Evolutionary conservation across 495 filamentous ascomycete genomes (phyloP), one percentile per base, ranked within the genome.

Genomic region (Trichoderma virens): DNA sequence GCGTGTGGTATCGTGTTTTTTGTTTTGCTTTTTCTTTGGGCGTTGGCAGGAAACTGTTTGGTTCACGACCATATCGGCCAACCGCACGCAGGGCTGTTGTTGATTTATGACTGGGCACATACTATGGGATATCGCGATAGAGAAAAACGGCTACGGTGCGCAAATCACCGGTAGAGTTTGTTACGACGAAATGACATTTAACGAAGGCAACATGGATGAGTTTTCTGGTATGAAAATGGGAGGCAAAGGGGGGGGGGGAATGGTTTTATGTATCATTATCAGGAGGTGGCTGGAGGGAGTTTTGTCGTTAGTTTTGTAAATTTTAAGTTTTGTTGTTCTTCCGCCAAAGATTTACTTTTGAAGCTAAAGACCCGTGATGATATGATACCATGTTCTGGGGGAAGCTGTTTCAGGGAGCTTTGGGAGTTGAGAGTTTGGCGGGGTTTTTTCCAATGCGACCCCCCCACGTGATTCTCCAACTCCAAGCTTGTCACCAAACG

Each of bases 111-210:
- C 39, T 32, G 18, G 39, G 38, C 18, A 18, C 23, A 23, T 23
- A 56, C 41, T 41, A 18, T 7, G 54, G 28, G 11, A 54, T 32
- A 51, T 35, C 60, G 60, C 31, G 31, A 61, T 35, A 54, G 28
- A 64, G 43, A 64, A 64, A 64, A 64, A 54, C 62, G 54, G 62
- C 20, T 34, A 32, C 54, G 45, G 45, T n/a, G 41, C 20, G 39
- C 62, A 54, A 34, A 54, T n/a, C 34, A 27, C 31, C 62, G 34
- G 23, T 64, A 54, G 62, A 31, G 16, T 47, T 39, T 27, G 20
- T 31, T 62, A 43, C 35, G 51, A 62, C 38, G 38, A 39, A n/a
- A 43, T 45, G 32, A 62, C 25, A 30, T 8, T 18, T 62, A 14
- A 62, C 25, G 61, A 38, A 31, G 35, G 27, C 9, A 32, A 47